These are phyloP conservation scores for Akanthomyces lecanii DNA, from an alignment of 2,329 filamentous ascomycete species.

Conservation along the genomic window DNA sequence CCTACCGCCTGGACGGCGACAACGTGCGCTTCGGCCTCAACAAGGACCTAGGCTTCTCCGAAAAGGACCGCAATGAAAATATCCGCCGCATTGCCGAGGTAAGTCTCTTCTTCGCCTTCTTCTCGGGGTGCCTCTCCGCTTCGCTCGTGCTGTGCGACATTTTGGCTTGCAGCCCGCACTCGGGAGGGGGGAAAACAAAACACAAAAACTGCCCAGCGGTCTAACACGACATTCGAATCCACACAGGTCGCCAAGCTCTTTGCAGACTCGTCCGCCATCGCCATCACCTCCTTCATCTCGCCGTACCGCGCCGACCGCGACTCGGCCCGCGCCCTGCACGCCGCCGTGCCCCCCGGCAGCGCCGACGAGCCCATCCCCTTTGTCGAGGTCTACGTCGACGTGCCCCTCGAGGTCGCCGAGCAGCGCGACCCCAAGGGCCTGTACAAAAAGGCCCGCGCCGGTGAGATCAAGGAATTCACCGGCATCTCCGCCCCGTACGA, in stretches of 20 bases:
- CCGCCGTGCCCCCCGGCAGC: constrained; percentile 37
- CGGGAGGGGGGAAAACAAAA: background rate
- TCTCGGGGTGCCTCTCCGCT: background rate
- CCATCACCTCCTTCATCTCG: constrained; percentile 94
- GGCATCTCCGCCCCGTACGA: constrained; percentile 95
- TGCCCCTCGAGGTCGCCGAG: constrained; percentile 88
- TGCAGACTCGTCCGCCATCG: constrained; percentile 80
- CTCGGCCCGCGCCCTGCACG: constrained; percentile 76
- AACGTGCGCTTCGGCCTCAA: constrained; percentile 98
- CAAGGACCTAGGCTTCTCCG: constrained; percentile 93
- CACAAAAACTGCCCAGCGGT: constrained; percentile 30
- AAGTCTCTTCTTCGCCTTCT: background rate
- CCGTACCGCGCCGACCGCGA: constrained; percentile 86
- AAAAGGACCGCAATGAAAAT: constrained; percentile 93
- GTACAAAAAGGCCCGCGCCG: constrained; percentile 93
- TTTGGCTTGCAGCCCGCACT: background rate
- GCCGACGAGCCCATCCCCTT: constrained; percentile 74
- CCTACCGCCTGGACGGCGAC: constrained; percentile 95
- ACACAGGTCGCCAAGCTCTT: constrained; percentile 83
- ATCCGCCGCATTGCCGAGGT: constrained; percentile 88
- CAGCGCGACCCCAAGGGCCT: constrained; percentile 94
- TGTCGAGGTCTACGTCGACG: constrained; percentile 89
- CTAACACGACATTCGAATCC: background rate
- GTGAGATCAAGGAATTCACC: constrained; percentile 96
- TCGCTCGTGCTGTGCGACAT: background rate